Evolutionary conservation across 2,329 filamentous ascomycete species (phyloP).

Genomic region (Coleophoma cylindrospora): DNA sequence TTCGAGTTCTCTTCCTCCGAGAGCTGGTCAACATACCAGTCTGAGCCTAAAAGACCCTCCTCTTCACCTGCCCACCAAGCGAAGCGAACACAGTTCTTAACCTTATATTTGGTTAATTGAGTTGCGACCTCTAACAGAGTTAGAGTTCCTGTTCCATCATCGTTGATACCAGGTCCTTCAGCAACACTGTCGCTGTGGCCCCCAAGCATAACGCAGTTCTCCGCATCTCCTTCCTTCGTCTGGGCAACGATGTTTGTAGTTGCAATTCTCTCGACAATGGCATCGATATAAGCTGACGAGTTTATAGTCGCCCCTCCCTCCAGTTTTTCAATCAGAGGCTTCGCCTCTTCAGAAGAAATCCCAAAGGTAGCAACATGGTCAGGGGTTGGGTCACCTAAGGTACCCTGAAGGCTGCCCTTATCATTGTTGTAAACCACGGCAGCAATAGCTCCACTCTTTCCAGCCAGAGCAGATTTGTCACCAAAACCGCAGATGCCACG

Average conservation of each 20-base stretch:
- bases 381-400: conserved; percentile 55
- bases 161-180: conserved; percentile 49
- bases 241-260: conserved; percentile 56
- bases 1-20: conserved; percentile 53
- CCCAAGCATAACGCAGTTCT: conserved; percentile 63
- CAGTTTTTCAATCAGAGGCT: conserved; percentile 49
- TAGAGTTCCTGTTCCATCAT: conserved; percentile 31
- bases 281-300: conserved; percentile 54
- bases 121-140: conserved; percentile 58
- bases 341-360: conserved; percentile 54
- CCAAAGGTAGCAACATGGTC: conserved; percentile 66
- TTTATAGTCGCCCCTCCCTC: conserved; percentile 43
- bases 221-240: conserved; percentile 50
- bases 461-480: conserved; percentile 63
- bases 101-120: conserved; percentile 49
- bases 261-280: conserved; percentile 38
- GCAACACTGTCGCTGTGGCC: conserved; percentile 59
- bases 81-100: conserved; percentile 63
- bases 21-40: conserved; percentile 53
- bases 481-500: conserved; percentile 70
- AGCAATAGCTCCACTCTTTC: conserved; percentile 63
- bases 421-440: conserved; percentile 72
- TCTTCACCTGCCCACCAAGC: conserved; percentile 67
- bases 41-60: conserved; percentile 59
- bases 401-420: conserved; percentile 55